Evolutionary conservation across 192 early-diverging fungal genomes (phyloP), one percentile per base, ranked within the genome.

Genomic region (Kappamyces sp.): DNA sequence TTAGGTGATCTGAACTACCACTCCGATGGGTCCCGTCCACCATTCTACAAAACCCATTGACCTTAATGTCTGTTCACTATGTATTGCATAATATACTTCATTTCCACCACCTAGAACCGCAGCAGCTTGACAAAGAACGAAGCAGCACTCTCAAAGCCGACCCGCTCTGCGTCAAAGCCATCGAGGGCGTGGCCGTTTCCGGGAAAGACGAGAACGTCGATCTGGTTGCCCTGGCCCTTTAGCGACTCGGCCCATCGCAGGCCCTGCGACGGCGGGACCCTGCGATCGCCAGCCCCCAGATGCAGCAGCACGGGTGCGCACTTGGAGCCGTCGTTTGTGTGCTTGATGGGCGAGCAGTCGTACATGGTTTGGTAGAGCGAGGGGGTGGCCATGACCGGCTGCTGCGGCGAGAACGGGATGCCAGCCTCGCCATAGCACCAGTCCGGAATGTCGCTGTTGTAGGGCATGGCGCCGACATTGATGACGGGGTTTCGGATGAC

Each of bases 401-500:
- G 49, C 1, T 72, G 68, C 46, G 86, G 80, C 23, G 74, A 59
- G 64, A 81, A 87, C 0, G 66, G 54, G 1, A 87, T 50, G 0
- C 78, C 85, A n/a, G 77, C 66, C 66, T 89, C 87, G 5, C 82
- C 81, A 65, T 79, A 86, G 46, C 76, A 78, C 87, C 88, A 90
- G 58, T 90, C 83, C 4, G 73, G 76, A 58, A 88, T 86, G 55
- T 90, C 84, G n/a, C 77, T 74, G 53, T 75, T 75, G 1, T 74
- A 66, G 0, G 75, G 72, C 64, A 80, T 77, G 23, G 75, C 55
- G 12, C 83, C 86, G 34, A 89, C 64, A 62, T 78, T 75, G 51
- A 84, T 74, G 1, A 90, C 88, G 3, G 90, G 90, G 68, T 92
- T 92, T 38, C 87, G 79, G 53, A 89, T 49, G 1, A 80, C 76